Base-by-base conservation (phyloP, 352 stramenopile species). In the Phytopythium cucurbitacearum region DNA sequence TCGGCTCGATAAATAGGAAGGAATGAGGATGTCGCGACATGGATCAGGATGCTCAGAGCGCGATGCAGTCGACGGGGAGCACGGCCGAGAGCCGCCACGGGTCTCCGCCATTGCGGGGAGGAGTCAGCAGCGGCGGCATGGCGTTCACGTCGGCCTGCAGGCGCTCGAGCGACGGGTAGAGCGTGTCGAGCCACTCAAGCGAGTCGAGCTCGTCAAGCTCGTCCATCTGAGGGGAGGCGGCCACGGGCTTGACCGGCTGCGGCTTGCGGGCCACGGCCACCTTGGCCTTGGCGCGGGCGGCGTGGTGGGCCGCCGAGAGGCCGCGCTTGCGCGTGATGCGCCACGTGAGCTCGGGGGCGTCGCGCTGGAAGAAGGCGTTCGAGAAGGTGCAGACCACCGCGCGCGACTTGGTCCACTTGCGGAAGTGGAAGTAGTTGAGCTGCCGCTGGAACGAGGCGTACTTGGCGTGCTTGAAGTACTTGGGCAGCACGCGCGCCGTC, bases 361-460 rank as follows among this genome's bases (percentile, higher is more conserved):
- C 76, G 13, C 79, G 71, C 52, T 73, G 58, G 50, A 88, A 89
- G 57, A 76, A 84, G 16, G 65, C 58, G 62, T 90, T 92, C 21
- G 68, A 85, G 60, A 90, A 93, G 12, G 82, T 90, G 73, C 80
- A 93, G 7, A 88, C 73, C 16, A 76, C 65, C 16, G 72, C 72
- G 47, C 68, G 67, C n/a, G 72, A 85, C 60, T 88, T 88, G 62
- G 77, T 88, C 77, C 77, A 88, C 59, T 91, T 90, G 62, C 79
- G 70, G 66, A 97, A 97, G 52, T 77, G 78, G 58, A 97, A 97
- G 60, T 97, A 97, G 67, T 94, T 96, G 51, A 97, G 73, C 61
- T 97, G 87, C 7, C 89, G 76, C 48, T 94, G 83, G 41, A 97
- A 89, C 38, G 83, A 95, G 15, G 89, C 85, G 71, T 96, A 96